Evolutionary conservation across 257 asterid genomes (phyloP).

Genomic region (Petunia axillaris): DNA sequence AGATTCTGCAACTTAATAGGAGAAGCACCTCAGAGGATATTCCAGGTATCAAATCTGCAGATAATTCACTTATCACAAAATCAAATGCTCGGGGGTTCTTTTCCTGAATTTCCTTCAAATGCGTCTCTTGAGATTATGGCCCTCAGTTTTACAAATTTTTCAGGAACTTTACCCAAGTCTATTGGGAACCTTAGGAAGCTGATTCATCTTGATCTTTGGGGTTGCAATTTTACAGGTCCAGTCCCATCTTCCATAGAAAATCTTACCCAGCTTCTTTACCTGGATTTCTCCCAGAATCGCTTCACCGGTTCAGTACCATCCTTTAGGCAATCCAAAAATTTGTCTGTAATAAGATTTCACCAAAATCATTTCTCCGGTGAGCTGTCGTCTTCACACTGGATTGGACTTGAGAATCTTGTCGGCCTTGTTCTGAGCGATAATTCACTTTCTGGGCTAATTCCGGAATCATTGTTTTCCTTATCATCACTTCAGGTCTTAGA

Average conservation of each 20-base stretch:
- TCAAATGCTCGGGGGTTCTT: constrained; percentile 32
- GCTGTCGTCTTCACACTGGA: constrained; percentile 44
- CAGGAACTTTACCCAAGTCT: constrained; percentile 48
- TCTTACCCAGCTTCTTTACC: constrained; percentile 44
- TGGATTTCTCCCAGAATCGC: constrained; percentile 52
- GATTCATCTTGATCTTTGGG: constrained; percentile 38
- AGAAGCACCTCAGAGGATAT: constrained; percentile 43
- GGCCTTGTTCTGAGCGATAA: constrained; percentile 45
- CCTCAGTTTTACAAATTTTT: constrained; percentile 48
- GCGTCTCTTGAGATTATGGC: constrained; percentile 41
- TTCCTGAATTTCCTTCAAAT: not conserved
- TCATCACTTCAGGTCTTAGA: constrained; percentile 33
- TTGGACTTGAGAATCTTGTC: constrained; percentile 47
- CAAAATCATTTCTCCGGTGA: constrained; percentile 54
- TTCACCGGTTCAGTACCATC: constrained; percentile 44
- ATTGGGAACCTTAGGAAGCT: constrained; percentile 48
- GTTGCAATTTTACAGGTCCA: constrained; percentile 48
- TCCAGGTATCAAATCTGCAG: constrained; percentile 44
- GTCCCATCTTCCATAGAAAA: constrained; percentile 51
- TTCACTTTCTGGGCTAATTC: constrained; percentile 20
- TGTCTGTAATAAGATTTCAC: constrained; percentile 52
- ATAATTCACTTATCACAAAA: constrained; percentile 46
- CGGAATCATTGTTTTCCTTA: constrained; percentile 37
- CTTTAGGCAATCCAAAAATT: constrained; percentile 39
- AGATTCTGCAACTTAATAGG: constrained; percentile 47